Conservation (phyloP, 108 stramenopile species). For the Craspedostauros australis region DNA sequence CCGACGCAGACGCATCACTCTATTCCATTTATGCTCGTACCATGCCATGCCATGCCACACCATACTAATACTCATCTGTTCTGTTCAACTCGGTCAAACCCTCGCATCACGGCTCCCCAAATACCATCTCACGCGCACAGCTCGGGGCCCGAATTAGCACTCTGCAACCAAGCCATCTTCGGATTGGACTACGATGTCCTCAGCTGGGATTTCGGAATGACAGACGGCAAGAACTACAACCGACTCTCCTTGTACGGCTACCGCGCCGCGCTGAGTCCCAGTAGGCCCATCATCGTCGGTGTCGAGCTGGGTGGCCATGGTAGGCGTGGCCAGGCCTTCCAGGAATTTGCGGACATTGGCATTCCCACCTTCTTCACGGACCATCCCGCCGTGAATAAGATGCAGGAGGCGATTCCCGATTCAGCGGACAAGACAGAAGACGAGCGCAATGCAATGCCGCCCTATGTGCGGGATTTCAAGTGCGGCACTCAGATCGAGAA, state of each 20-base stretch:
- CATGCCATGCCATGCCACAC: too few relatives aligned
- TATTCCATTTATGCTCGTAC: too few relatives aligned
- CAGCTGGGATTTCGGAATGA: conserved; percentile 63
- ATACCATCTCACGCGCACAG: background rate
- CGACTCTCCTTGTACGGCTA: conserved; percentile 23
- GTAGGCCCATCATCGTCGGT: conserved; percentile 27
- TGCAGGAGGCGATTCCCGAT: conserved; percentile 22
- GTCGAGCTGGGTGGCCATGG: background rate
- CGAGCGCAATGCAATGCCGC: conserved; percentile 25
- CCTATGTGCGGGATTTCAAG: conserved; percentile 27
- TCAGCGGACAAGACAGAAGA: conserved; percentile 10
- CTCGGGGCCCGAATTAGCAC: conserved; percentile 41
- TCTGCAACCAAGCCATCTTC: conserved; percentile 62
- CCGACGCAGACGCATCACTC: too few relatives aligned
- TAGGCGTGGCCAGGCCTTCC: background rate
- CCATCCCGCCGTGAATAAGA: background rate
- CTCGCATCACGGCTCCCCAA: background rate
- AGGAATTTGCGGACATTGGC: conserved; percentile 23
- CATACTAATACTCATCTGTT: background rate
- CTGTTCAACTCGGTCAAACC: background rate
- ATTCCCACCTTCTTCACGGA: conserved; percentile 10
- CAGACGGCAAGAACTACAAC: conserved; percentile 18
- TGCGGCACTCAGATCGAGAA: conserved; percentile 33
- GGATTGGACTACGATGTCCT: conserved; percentile 61
- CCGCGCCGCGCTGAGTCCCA: conserved; percentile 17